Conservation (phyloP, 2,329 filamentous ascomycete species). For the Xylogone sp. region DNA sequence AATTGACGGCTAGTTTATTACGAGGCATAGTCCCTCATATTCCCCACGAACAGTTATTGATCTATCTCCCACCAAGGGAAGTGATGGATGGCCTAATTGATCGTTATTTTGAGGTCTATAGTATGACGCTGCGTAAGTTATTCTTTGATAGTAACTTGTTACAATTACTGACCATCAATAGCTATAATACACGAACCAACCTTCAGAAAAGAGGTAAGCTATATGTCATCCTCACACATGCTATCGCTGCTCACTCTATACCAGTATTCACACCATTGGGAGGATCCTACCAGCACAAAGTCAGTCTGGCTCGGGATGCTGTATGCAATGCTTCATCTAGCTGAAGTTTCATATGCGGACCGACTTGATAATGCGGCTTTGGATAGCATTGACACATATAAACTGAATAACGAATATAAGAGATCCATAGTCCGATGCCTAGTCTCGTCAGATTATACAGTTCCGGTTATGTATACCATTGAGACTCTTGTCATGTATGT, state of each 20-base stretch:
- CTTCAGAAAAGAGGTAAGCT: conserved; percentile 9
- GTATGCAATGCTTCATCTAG: conserved; percentile 8
- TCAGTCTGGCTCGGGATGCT: conserved; percentile 12
- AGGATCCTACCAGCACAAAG: conserved; percentile 5
- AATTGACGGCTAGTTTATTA: conserved; percentile 4
- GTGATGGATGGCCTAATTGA: conserved; percentile 7
- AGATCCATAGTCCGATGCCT: conserved; percentile 8
- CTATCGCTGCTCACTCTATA: not conserved
- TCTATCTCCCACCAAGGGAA: conserved; percentile 2
- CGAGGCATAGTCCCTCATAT: conserved; percentile 2
- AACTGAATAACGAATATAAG: conserved; percentile 5
- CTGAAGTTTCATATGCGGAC: conserved; percentile 8
- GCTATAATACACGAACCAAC: conserved; percentile 10
- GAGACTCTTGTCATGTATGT: conserved; percentile 9
- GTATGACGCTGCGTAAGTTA: conserved; percentile 2
- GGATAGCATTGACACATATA: not conserved
- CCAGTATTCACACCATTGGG: conserved; percentile 11
- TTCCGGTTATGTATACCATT: conserved; percentile 8
- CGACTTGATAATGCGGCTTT: not conserved
- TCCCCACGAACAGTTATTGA: conserved; percentile 8
- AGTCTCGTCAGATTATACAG: conserved; percentile 9
- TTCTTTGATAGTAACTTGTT: not conserved
- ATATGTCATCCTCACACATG: not conserved
- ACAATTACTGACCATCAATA: conserved; percentile 1
- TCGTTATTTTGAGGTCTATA: conserved; percentile 7